These are phyloP conservation scores for Neodidymelliopsis sp. DNA, from an alignment of 2,329 filamentous ascomycete species.

Conservation along the genomic window DNA sequence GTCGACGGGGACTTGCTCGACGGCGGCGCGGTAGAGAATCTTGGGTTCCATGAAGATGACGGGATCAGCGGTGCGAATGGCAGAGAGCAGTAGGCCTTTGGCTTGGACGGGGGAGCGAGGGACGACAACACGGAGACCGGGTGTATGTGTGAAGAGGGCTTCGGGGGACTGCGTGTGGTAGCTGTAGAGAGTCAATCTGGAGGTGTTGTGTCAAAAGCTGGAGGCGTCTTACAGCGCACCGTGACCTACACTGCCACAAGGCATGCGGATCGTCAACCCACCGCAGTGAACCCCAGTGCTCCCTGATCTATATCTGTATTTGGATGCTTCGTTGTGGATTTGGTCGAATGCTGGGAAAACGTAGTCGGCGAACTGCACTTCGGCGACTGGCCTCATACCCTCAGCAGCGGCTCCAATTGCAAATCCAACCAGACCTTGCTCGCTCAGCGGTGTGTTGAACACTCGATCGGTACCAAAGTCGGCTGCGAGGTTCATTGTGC, in stretches of 20 bases:
- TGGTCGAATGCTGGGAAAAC: slow-evolving; percentile 93
- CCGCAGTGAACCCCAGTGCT: slow-evolving; percentile 64
- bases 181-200: slow-evolving; percentile 36
- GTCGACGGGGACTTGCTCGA: slow-evolving; percentile 86
- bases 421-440: slow-evolving; percentile 95
- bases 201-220: not conserved
- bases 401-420: slow-evolving; percentile 89
- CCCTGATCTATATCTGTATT: slow-evolving; percentile 80
- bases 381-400: slow-evolving; percentile 90
- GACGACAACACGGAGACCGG: slow-evolving; percentile 84
- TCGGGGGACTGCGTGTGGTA: slow-evolving; percentile 93
- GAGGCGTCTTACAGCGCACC: slow-evolving; percentile 69
- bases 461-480: slow-evolving; percentile 88
- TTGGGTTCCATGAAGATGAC: slow-evolving; percentile 96
- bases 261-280: slow-evolving; percentile 88
- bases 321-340: slow-evolving; percentile 91
- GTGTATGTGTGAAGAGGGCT: slow-evolving; percentile 85
- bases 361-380: slow-evolving; percentile 97
- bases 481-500: slow-evolving; percentile 87
- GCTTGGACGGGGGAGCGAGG: slow-evolving; percentile 86
- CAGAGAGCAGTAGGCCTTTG: slow-evolving; percentile 82
- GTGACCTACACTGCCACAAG: slow-evolving; percentile 87
- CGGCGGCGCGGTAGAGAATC: slow-evolving; percentile 87
- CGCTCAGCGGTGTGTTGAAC: slow-evolving; percentile 94
- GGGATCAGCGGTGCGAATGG: slow-evolving; percentile 79